These are phyloP conservation scores for Penicillium brasilianum DNA, from an alignment of 2,329 filamentous ascomycete species.

Conservation along the genomic window DNA sequence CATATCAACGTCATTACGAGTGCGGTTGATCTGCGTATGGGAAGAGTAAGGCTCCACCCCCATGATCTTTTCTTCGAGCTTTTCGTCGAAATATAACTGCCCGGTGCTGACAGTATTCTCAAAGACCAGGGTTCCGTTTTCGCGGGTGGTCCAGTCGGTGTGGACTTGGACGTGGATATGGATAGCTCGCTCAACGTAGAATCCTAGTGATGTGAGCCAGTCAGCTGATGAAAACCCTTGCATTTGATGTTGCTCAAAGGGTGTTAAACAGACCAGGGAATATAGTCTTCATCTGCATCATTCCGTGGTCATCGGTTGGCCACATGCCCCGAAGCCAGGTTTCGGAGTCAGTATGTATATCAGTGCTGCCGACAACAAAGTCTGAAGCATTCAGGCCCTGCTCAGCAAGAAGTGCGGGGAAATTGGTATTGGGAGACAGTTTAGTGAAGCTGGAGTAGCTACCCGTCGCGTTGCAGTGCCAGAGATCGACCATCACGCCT, in stretches of 20 bases:
- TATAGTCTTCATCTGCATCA: constrained; percentile 53
- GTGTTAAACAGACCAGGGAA: constrained; percentile 40
- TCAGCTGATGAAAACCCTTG: neutral
- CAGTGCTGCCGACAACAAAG: constrained; percentile 21
- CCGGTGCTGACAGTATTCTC: constrained; percentile 39
- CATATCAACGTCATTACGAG: constrained; percentile 10
- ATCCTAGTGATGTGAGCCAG: constrained; percentile 31
- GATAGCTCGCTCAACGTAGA: constrained; percentile 49
- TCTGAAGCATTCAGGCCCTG: constrained; percentile 35
- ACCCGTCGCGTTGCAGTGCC: constrained; percentile 53
- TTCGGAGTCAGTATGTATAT: constrained; percentile 34
- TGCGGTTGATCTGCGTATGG: constrained; percentile 45
- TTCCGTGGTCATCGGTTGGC: constrained; percentile 51
- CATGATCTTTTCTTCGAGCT: constrained; percentile 39
- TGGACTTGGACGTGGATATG: constrained; percentile 57
- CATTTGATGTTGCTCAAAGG: neutral
- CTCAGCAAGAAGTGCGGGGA: constrained; percentile 34
- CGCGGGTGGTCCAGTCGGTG: constrained; percentile 32
- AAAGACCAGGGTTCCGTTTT: constrained; percentile 36
- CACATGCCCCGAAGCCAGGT: constrained; percentile 56
- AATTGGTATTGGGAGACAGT: constrained; percentile 39
- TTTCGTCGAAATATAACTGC: constrained; percentile 41
- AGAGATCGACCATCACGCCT: constrained; percentile 47
- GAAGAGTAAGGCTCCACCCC: constrained; percentile 40
- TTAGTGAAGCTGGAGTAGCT: constrained; percentile 40